Percentiles rank a stretch among this genome's conserved stretches.
These are phyloP conservation scores for Aspergillus heteromorphus DNA, from an alignment of 495 filamentous ascomycete genomes.

Conservation along the genomic window DNA sequence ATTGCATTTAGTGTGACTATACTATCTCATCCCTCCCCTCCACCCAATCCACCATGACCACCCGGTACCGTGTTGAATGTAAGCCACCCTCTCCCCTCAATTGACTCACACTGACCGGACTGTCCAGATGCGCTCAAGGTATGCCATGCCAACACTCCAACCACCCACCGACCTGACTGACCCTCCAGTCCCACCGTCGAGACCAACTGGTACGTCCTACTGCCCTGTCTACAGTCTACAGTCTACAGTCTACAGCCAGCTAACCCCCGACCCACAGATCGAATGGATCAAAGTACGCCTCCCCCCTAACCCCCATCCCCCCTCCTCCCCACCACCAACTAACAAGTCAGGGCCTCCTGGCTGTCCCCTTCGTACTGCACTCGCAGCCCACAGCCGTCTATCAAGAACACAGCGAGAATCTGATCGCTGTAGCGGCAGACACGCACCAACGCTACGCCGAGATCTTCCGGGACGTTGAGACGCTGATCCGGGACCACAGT, in stretches of 20 bases:
- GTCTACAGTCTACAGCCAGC: not conserved
- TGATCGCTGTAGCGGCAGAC: slow-evolving; percentile 51
- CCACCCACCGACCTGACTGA: slow-evolving; percentile 12
- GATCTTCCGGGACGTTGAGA: slow-evolving; percentile 91
- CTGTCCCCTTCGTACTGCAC: slow-evolving; percentile 94
- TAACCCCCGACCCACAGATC: slow-evolving; percentile 43
- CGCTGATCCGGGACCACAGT: slow-evolving; percentile 90
- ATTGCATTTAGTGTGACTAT: not conserved
- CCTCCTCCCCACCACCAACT: slow-evolving; percentile 33
- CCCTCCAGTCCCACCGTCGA: slow-evolving; percentile 63
- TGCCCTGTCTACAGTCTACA: not conserved
- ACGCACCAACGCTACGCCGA: slow-evolving; percentile 82
- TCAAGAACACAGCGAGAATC: slow-evolving; percentile 42
- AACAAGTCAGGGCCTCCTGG: slow-evolving; percentile 75
- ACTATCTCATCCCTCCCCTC: not conserved
- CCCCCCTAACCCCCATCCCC: not conserved
- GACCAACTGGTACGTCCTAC: slow-evolving; percentile 67
- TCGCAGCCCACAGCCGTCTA: slow-evolving; percentile 86
- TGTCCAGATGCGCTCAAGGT: slow-evolving; percentile 74
- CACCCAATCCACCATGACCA: slow-evolving; percentile 84
- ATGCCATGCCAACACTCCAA: slow-evolving; percentile 3
- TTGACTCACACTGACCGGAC: slow-evolving; percentile 17
- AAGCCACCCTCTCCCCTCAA: slow-evolving; percentile 13
- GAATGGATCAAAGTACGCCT: slow-evolving; percentile 62
- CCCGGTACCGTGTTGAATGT: slow-evolving; percentile 90